Evolutionary conservation across 2,329 filamentous ascomycete species (phyloP).

Genomic region (Byssoonygena ceratinophila): DNA sequence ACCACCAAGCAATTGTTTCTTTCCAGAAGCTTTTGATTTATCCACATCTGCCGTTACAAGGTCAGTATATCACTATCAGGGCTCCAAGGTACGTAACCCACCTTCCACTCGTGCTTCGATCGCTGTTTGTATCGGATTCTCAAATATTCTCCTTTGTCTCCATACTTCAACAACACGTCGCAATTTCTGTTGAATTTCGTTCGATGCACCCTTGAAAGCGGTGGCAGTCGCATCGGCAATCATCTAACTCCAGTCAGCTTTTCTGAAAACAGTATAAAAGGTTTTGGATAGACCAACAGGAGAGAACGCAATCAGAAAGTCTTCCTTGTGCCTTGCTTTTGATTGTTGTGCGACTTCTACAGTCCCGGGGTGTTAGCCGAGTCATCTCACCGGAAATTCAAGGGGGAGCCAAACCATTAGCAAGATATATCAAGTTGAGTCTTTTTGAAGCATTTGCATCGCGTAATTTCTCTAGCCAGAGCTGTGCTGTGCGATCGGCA

Average conservation of each 20-base stretch:
- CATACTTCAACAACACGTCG: constrained; percentile 88
- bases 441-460: constrained; percentile 78
- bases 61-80: background rate
- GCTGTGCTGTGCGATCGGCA: constrained; percentile 78
- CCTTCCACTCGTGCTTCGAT: constrained; percentile 72
- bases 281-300: constrained; percentile 43
- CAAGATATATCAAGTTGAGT: constrained; percentile 84
- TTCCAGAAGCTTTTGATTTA: constrained; percentile 42
- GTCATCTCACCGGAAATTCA: background rate
- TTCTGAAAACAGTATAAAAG: background rate
- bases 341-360: constrained; percentile 92
- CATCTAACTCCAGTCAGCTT: constrained; percentile 39
- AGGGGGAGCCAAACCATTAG: constrained; percentile 58
- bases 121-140: constrained; percentile 63
- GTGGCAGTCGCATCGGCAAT: constrained; percentile 79
- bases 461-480: constrained; percentile 84
- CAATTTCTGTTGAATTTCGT: constrained; percentile 79
- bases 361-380: constrained; percentile 3
- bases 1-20: constrained; percentile 51
- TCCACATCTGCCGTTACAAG: constrained; percentile 41
- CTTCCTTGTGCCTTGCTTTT: constrained; percentile 80
- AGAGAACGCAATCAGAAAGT: constrained; percentile 85
- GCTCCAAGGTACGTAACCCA: constrained; percentile 30
- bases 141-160: constrained; percentile 78
- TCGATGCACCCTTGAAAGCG: constrained; percentile 82